These are phyloP conservation scores for Haberlea rhodopensis DNA, from an alignment of 257 asterid species.

Conservation along the genomic window DNA sequence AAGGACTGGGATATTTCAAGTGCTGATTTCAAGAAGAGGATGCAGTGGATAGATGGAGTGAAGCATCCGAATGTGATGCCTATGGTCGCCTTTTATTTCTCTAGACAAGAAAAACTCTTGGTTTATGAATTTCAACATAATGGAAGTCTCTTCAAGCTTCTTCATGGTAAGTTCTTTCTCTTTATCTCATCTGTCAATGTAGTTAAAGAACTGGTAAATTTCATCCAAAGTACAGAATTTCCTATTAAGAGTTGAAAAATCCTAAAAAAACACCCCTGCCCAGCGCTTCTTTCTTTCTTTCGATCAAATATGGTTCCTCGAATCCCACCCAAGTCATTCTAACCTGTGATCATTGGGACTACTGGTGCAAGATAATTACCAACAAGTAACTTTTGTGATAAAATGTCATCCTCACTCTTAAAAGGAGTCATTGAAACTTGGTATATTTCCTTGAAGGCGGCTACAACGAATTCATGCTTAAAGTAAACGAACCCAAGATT, in stretches of 20 bases:
- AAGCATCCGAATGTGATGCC: slow-evolving; percentile 58
- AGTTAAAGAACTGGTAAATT: not conserved
- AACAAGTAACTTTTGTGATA: no score
- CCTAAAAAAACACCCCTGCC: no score
- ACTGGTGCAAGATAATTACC: no score
- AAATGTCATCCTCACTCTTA: no score
- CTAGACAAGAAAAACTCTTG: slow-evolving; percentile 67
- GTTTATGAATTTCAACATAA: slow-evolving; percentile 65
- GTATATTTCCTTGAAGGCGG: not conserved
- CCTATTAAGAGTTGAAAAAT: no score
- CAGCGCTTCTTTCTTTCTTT: no score
- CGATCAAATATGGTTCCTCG: no score
- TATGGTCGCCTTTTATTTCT: slow-evolving; percentile 65
- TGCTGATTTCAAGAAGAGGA: slow-evolving; percentile 58
- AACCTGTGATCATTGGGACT: no score
- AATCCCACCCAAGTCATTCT: no score
- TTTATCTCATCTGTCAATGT: not conserved
- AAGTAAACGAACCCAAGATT: not conserved
- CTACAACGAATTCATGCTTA: not conserved
- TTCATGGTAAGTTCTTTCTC: slow-evolving; percentile 45
- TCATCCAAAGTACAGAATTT: no score
- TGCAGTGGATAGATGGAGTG: slow-evolving; percentile 46
- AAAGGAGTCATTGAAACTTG: no score
- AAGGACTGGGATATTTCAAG: slow-evolving; percentile 55
- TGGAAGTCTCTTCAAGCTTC: slow-evolving; percentile 65